These are phyloP conservation scores for Leccinum broughii DNA, from an alignment of 768 basidiomycete genomes.

Conservation along the genomic window DNA sequence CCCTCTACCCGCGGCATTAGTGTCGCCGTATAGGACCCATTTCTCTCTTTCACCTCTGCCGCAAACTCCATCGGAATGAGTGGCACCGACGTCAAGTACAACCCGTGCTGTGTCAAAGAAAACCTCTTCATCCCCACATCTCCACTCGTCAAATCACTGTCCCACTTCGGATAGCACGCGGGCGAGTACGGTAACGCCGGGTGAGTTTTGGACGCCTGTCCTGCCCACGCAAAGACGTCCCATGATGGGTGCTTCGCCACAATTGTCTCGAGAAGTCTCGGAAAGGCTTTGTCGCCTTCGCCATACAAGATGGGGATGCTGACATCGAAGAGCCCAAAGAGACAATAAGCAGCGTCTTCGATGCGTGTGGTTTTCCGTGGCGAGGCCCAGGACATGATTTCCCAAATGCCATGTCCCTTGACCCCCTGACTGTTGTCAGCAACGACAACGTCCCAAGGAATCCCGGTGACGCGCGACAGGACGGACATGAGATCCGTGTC, in stretches of 20 bases:
- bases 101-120: constrained; percentile 11
- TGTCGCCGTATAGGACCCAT: constrained; percentile 15
- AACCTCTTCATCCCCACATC: constrained; percentile 19
- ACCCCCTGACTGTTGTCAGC: constrained; percentile 23
- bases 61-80: constrained; percentile 20
- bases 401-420: constrained; percentile 17
- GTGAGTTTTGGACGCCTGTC: too few relatives aligned
- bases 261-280: constrained; percentile 22
- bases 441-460: constrained; percentile 16
- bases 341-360: constrained; percentile 32
- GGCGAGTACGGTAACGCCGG: constrained; percentile 23
- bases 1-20: constrained; percentile 1
- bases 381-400: constrained; percentile 35
- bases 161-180: constrained; percentile 24
- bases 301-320: constrained; percentile 29
- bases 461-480: constrained; percentile 19
- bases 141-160: constrained; percentile 7
- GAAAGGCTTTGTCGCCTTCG: constrained; percentile 33
- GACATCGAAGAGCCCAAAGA: constrained; percentile 30
- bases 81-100: constrained; percentile 22
- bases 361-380: constrained; percentile 27
- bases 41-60: neutral
- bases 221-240: too few relatives aligned
- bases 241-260: too few relatives aligned
- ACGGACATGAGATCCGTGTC: constrained; percentile 8